Conservation (phyloP, 331 rosid species). For the Malus hybrid region DNA sequence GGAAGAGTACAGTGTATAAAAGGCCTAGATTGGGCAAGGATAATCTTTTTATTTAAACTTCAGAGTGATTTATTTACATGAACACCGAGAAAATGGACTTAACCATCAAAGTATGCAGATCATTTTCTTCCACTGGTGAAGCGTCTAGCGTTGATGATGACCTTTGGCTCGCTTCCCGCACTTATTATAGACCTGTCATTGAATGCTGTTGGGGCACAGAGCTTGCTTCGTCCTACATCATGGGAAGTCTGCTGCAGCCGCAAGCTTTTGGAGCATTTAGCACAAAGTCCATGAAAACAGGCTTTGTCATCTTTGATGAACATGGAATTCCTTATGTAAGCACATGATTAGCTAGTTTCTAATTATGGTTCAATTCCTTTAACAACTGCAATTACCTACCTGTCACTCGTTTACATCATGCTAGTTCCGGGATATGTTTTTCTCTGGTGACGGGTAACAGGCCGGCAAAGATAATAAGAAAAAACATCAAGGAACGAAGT, state of each 20-base stretch:
- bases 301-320: slow-evolving; percentile 64
- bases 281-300: slow-evolving; percentile 64
- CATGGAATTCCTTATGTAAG: slow-evolving; percentile 63
- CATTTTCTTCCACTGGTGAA: slow-evolving; percentile 66
- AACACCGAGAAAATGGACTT: slow-evolving; percentile 13
- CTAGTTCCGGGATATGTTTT: not conserved
- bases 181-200: slow-evolving; percentile 55
- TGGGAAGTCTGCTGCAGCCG: slow-evolving; percentile 63
- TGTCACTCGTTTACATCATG: not conserved
- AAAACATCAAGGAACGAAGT: not conserved
- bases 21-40: slow-evolving; percentile 85
- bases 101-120: slow-evolving; percentile 29
- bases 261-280: slow-evolving; percentile 87
- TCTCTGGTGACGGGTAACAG: not conserved
- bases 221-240: slow-evolving; percentile 59
- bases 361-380: not conserved
- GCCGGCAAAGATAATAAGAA: not conserved
- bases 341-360: not conserved
- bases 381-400: not conserved
- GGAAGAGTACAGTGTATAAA: slow-evolving; percentile 82
- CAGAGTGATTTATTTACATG: not conserved
- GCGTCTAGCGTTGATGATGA: slow-evolving; percentile 75
- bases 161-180: slow-evolving; percentile 80
- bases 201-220: slow-evolving; percentile 88
- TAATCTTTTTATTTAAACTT: slow-evolving; percentile 19